phyloP scores from a whole-genome alignment of 225 moss, liverwort and hornwort species.

The Straminergon stramineum region DNA sequence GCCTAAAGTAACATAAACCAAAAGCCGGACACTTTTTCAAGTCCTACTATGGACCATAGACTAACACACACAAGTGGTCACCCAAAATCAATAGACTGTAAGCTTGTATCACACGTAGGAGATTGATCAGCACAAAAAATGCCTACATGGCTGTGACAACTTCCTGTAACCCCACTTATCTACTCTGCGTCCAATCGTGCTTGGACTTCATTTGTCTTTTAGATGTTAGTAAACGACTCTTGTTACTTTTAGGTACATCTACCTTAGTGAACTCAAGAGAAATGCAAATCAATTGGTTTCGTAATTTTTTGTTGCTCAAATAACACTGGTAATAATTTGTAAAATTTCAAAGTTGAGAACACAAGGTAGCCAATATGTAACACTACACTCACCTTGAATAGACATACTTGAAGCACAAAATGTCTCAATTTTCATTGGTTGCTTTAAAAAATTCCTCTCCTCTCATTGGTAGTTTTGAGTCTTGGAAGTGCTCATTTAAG shows the following conservation, averaged over 20 bases:
- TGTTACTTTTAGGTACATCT: too few species aligned
- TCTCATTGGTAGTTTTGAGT: neutral
- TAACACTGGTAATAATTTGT: neutral
- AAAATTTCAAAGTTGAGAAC: neutral
- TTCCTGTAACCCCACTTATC: too few species aligned
- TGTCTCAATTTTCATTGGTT: neutral
- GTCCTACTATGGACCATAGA: too few species aligned
- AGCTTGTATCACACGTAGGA: too few species aligned
- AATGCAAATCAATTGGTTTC: neutral
- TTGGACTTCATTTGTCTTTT: too few species aligned
- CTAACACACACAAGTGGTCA: too few species aligned
- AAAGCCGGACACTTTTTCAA: neutral
- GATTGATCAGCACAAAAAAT: too few species aligned
- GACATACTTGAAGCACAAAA: neutral
- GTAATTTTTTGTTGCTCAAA: fast-evolving
- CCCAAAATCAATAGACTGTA: too few species aligned
- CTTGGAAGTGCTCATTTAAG: neutral
- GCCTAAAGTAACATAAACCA: neutral
- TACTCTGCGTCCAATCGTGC: fast-evolving
- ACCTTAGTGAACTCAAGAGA: neutral
- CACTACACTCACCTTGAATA: neutral
- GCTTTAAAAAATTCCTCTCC: neutral
- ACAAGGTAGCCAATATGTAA: neutral
- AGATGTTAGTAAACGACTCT: too few species aligned
- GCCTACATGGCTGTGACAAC: too few species aligned